Base-by-base conservation (phyloP, 176 grass and related monocot species). In the Echinochloa phyllopogon region DNA sequence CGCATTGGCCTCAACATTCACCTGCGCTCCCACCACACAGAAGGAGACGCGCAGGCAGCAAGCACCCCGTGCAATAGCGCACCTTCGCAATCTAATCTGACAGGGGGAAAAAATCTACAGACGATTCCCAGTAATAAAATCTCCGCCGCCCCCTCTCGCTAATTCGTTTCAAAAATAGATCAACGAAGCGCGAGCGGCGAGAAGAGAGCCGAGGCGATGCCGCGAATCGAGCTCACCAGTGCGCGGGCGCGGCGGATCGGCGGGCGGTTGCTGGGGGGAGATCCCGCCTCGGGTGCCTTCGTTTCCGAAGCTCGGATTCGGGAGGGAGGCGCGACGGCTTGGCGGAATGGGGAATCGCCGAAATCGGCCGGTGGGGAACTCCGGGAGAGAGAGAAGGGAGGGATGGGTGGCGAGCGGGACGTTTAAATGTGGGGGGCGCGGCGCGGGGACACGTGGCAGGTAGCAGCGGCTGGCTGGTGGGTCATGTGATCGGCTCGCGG, bases 371-470 rank as follows among this genome's bases (percentile, higher is more conserved):
- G 21, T 57, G 36, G 42, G 12, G 71, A 3, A 48, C n/a, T n/a
- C n/a, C n/a, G 6, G 51, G 23, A 7, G 68, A 69, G 65, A 47
- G 83, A 43, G 8, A 8, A 60, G 56, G n/a, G 52, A 69, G 49
- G 59, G 16, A 81, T 42, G 64, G 65, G 36, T 61, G 72, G 83
- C 83, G 65, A 57, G 76, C 84, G 88, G 43, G 65, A 89, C 88
- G 44, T 90, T 90, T 83, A 67, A 90, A 83, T 41, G 68, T 50
- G 33, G 74, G 57, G 57, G 39, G 8, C 25, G 25, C 8, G 66
- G 29, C 18, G 12, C 8, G 40, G 37, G 24, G 71, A 82, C 50
- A 83, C 74, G 66, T 90, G 89, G 45, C 74, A 8, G 40, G 79
- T 6, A 2, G 25, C 24, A 41, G 44, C 16, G 17, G 0, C 41